Base-by-base conservation (phyloP, 2,329 filamentous ascomycete genomes). In the Exophiala dermatitidis region DNA sequence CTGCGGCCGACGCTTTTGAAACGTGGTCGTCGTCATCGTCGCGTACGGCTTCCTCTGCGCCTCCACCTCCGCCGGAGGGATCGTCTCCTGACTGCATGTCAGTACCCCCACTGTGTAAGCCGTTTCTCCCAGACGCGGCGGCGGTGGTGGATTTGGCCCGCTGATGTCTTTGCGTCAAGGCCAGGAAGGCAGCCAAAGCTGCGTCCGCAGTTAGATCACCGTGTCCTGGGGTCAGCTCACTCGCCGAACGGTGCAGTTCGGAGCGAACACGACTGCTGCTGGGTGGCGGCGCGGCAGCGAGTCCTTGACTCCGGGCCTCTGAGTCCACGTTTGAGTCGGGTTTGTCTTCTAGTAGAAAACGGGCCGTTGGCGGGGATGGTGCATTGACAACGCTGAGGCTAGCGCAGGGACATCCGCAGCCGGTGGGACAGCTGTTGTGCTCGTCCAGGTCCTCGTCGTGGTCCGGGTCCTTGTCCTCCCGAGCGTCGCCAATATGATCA, bases 341-440 rank as follows among this genome's bases (percentile, higher is more conserved):
- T 50, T 26, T 45, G 5, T 10, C 28, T 45, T 30, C 40, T 19
- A 43, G 42, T 3, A 45, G 28, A 34, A 46, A 44, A 28, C 31
- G 8, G 10, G 19, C 19, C 19, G 1, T 19, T 19, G 53, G 60
- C 1, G 69, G 67, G 38, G 65, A 66, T 12, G 68, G 63, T 3
- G 71, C 63, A 3, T 69, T 50, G 9, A 69, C 58, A 32, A 60
- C 60, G 4, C 65, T 50, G 44, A 73, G 66, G 12, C 73, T 67
- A 2, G 71, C 66, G 59, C 74, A 77, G 52, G 63, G 65, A 50
- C 74, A 77, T 46, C 72, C 74, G 60, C 74, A 77, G n/a, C 73
- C 73, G 8, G 67, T 72, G 4, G 73, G 70, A 52, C 74, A 77
- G 40, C 65, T 49, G 5, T 50, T 43, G 41, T 50, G 26, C 9